Base-by-base conservation (phyloP, 2,329 filamentous ascomycete genomes). In the Boeremia lycopersici region DNA sequence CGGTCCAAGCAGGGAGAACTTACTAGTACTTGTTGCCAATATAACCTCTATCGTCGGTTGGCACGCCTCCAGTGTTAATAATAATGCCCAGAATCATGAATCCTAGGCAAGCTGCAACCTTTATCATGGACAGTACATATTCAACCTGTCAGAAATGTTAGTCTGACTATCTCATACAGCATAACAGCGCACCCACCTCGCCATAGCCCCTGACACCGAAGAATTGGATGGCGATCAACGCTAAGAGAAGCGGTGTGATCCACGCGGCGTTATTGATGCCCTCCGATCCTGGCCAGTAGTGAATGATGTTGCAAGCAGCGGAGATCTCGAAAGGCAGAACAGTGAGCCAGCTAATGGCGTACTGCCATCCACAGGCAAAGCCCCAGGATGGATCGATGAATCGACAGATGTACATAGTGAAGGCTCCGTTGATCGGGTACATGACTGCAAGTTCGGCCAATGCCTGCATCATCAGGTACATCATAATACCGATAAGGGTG, bases 21-120 rank as follows among this genome's bases (percentile, higher is more conserved):
- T 79, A 73, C 84, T 84, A 87, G 77, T 84, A 87, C 28, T 76
- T 76, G 28, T 79, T 82, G 7, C 86, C 85, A 25, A 88, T 81
- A 63, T 86, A 84, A 33, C 83, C 81, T 62, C 80, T 74, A 60
- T 79, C 62, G 53, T 83, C 74, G 0, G 76, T 78, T 3, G 86
- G 84, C 1, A 85, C 86, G 46, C 82, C 85, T 38, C 84, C 85
- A 48, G 76, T 78, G 68, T 85, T 80, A 64, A 87, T 80, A 51
- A 86, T 72, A 48, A 87, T 85, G 39, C 82, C 85, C 25, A 88
- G 74, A 60, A 89, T 80, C 68, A 89, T 88, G 70, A 89, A 88
- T 5, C 85, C 86, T 9, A 82, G 75, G 64, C 82, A 81, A 40
- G 85, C 83, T 11, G 75, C 64, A 61, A 87, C 78, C 70, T 87